These are phyloP conservation scores for Fusarium citri DNA, from an alignment of 2,329 filamentous ascomycete species.

Conservation along the genomic window DNA sequence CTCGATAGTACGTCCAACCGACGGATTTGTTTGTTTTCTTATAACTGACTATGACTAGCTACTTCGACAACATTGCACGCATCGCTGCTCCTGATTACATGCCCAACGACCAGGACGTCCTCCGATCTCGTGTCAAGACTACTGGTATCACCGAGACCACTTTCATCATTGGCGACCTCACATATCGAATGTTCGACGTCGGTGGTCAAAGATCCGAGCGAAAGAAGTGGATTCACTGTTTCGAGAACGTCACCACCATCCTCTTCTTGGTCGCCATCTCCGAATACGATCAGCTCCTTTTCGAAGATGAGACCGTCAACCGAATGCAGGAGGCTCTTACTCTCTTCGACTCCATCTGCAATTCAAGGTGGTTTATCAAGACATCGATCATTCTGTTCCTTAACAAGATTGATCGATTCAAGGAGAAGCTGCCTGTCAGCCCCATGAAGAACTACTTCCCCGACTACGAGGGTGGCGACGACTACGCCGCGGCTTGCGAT, in stretches of 20 bases:
- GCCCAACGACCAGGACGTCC: conserved; percentile 93
- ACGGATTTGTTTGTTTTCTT: not conserved
- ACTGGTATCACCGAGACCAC: conserved; percentile 97
- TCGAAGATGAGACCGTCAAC: conserved; percentile 96
- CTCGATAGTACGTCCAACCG: conserved; percentile 80
- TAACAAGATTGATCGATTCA: conserved; percentile 92
- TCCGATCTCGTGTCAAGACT: conserved; percentile 96
- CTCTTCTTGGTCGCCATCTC: conserved; percentile 97
- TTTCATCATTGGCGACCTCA: conserved; percentile 93
- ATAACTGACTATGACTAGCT: conserved; percentile 69
- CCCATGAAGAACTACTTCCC: conserved; percentile 92
- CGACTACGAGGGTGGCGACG: conserved; percentile 93
- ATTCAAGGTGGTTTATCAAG: conserved; percentile 90
- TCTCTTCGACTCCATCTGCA: conserved; percentile 88
- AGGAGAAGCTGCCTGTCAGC: conserved; percentile 83
- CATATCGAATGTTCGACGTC: conserved; percentile 97
- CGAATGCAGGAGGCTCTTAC: conserved; percentile 92
- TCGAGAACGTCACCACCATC: conserved; percentile 97
- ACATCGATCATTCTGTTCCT: conserved; percentile 90
- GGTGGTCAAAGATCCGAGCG: conserved; percentile 95
- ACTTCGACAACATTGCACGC: conserved; percentile 94
- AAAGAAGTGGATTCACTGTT: conserved; percentile 99
- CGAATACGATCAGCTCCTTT: conserved; percentile 95
- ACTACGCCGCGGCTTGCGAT: conserved; percentile 95
- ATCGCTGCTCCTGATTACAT: conserved; percentile 93